A percentile compares a stretch with the other conserved stretches of the same genome.
These are phyloP conservation scores for Pseudogymnoascus pannorum DNA, from an alignment of 2,329 filamentous ascomycete genomes.

Conservation along the genomic window DNA sequence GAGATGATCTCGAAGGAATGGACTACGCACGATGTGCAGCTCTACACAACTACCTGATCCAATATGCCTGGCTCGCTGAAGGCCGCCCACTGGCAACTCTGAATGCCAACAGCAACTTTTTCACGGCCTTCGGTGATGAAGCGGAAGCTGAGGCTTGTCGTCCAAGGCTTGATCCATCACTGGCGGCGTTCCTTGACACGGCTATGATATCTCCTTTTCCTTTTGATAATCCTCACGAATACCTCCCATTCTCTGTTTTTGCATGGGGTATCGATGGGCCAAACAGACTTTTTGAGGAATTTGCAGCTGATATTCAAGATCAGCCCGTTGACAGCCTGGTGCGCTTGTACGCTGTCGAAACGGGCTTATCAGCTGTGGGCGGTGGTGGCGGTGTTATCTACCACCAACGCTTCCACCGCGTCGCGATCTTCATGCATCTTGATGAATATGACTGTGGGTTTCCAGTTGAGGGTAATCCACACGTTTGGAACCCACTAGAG, in stretches of 20 bases:
- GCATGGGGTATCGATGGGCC: conserved; percentile 19
- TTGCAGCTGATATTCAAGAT: conserved; percentile 16
- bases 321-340: neutral
- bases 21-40: conserved; percentile 27
- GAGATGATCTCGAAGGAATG: conserved; percentile 22
- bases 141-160: conserved; percentile 19
- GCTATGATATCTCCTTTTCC: conserved; percentile 17
- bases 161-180: conserved; percentile 23
- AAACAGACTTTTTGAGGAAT: conserved; percentile 20
- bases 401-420: conserved; percentile 17
- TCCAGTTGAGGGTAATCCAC: conserved; percentile 16
- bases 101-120: conserved; percentile 18
- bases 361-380: conserved; percentile 22
- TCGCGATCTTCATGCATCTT: conserved; percentile 16
- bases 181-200: conserved; percentile 23
- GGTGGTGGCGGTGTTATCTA: conserved; percentile 27
- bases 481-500: conserved; percentile 23
- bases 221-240: neutral
- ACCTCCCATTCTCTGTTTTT: conserved; percentile 22
- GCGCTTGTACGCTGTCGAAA: conserved; percentile 21
- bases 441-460: conserved; percentile 14
- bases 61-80: conserved; percentile 24
- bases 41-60: conserved; percentile 29
- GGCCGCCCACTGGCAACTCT: conserved; percentile 18
- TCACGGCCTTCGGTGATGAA: conserved; percentile 18